Evolutionary conservation across 139 green algal genomes (phyloP), one percentile per base, ranked within the genome.

Genomic region (Eudorina sp.): DNA sequence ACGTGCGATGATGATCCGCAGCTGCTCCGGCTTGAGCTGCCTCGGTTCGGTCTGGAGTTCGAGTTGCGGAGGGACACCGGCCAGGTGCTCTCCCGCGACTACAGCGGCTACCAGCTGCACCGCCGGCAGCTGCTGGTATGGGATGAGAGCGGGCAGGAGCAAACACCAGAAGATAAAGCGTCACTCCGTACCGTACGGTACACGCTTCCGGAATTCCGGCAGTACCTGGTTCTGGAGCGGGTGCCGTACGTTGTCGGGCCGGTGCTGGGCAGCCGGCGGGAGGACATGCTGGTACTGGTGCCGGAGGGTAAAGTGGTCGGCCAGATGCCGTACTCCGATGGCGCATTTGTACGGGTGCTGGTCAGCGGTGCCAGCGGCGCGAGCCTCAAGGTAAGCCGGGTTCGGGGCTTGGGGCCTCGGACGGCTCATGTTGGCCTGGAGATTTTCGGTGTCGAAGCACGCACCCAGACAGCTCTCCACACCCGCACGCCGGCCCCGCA

Each of bases 201-300:
- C 85, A 95, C 93, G 45, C 89, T 95, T 21, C 94, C 88, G 8
- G 90, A 82, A 13, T 92, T 95, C 40, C 23, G 40, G n/a, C 84
- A 91, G 80, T 96, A 92, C 77, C 89, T 96, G 31, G 84, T 96
- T 4, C 89, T 96, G 68, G 55, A 93, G 85, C 82, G 69, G 7
- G 3, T 29, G 9, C 81, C 29, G n/a, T n/a, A n/a, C 27, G 25
- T 7, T 19, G 58, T 8, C 8, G 51, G 53, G 40, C 73, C 18
- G 48, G 45, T 19, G 55, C 31, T 21, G 53, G 40, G 86, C 55
- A 19, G 25, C 60, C 48, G 62, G 78, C 78, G 64, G 13, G 83
- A 64, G 2, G 79, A 90, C 0, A 41, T 45, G 69, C 43, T 90
- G 82, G 84, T 93, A 74, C 80, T 94, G 70, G 62, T 93, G 45